These are phyloP conservation scores for Mortierella sp. DNA, from an alignment of 371 early-diverging fungal species.

Conservation along the genomic window DNA sequence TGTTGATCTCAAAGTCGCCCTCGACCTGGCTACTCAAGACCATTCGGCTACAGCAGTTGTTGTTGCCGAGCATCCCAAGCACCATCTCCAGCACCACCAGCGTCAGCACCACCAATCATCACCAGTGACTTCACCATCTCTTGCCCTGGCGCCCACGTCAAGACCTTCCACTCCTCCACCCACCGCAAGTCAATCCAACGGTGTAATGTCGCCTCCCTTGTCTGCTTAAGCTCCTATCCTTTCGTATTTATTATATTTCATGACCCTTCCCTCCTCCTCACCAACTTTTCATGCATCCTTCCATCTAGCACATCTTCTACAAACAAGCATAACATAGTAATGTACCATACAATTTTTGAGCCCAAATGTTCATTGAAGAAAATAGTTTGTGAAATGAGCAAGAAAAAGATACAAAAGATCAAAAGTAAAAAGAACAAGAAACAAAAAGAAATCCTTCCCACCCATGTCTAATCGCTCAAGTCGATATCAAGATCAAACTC, in stretches of 20 bases:
- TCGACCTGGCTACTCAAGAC: conserved; percentile 20
- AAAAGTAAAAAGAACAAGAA: not conserved
- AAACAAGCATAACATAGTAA: not conserved
- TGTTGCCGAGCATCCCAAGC: not conserved
- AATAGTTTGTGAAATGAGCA: not conserved
- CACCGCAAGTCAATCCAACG: not conserved
- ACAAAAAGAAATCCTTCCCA: not conserved
- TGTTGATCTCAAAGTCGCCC: conserved; percentile 28
- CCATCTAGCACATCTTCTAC: not conserved
- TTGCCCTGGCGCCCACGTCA: not conserved
- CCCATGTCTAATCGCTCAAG: conserved; percentile 26
- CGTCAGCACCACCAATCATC: no score
- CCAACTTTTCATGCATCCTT: not conserved
- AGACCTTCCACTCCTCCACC: conserved; percentile 6
- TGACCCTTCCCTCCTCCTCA: not conserved
- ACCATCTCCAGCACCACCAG: not conserved
- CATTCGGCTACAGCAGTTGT: not conserved
- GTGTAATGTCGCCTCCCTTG: conserved; percentile 19
- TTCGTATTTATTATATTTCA: conserved; percentile 8
- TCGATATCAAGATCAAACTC: conserved; percentile 51
- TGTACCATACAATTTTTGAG: conserved; percentile 1
- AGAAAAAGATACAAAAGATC: not conserved
- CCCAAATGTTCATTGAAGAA: not conserved
- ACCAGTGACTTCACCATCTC: not conserved
- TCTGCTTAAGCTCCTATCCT: conserved; percentile 2